Base-by-base conservation (phyloP, 2,329 filamentous ascomycete species). In the Epichloe glyceriae region DNA sequence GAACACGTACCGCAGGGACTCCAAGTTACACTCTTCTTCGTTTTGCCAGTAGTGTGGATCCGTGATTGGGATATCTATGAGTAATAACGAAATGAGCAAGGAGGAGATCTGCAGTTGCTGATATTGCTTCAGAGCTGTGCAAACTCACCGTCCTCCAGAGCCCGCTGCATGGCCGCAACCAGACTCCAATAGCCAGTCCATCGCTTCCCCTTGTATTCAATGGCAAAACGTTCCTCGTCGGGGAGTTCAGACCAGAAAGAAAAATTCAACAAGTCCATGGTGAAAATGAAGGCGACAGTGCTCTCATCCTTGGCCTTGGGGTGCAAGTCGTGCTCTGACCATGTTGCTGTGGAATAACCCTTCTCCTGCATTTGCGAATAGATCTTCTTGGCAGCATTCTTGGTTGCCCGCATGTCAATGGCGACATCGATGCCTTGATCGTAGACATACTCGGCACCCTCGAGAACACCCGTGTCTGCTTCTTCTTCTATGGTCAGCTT, bases 181-280 rank as follows among this genome's bases (percentile, higher is more conserved):
- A 98, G 70, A 64, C 89, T 95, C 83, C 87, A 95, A 67, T 98
- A 98, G 3, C 93, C 93, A 0, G 89, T 96, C 88, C 89, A 97
- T 52, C 69, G 80, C 66, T 80, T 83, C 30, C 81, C 89, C 44
- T 77, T 78, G 67, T 96, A 97, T 52, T 87, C 83, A 41, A 98
- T 78, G 10, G 85, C 78, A 65, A 91, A 98, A 11, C 88, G 76
- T 59, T 91, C 82, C 5, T 81, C 75, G 11, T 86, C 82, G 0
- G 73, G 67, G 43, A 69, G 63, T 49, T 87, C 83, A 14, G 88
- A 94, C 93, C 93, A 98, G 66, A 98, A 98, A 20, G 85, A 94
- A 64, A 97, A 98, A 64, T 98, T 98, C 47, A 98, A 72, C 30
- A 98, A 67, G 64, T 98, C 93, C 88, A 98, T 95, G 19, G 87